These are phyloP conservation scores for Wickerhamomyces sp. DNA, from an alignment of 1,139 yeast species.

Conservation along the genomic window DNA sequence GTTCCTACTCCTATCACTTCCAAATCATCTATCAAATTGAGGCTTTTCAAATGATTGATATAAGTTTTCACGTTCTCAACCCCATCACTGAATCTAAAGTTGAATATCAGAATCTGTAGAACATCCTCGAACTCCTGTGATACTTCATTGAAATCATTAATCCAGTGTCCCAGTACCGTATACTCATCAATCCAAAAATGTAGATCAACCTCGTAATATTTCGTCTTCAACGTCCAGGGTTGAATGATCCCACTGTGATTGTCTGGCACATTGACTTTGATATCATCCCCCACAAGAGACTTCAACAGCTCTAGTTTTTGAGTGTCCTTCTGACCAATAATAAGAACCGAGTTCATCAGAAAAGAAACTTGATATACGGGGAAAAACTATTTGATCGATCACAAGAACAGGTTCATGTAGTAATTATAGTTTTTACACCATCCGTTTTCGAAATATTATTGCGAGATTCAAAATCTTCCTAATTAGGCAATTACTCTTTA, in stretches of 20 bases:
- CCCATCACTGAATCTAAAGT: background rate
- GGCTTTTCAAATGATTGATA: background rate
- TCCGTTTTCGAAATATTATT: too few species aligned
- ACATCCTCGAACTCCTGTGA: background rate
- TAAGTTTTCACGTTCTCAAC: background rate
- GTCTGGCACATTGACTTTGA: background rate
- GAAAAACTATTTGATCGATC: background rate
- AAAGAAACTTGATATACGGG: background rate
- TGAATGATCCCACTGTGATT: slow-evolving; percentile 1
- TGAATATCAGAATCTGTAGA: background rate
- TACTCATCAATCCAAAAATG: slow-evolving; percentile 4
- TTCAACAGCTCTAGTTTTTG: background rate
- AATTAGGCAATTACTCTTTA: too few species aligned
- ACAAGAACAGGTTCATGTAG: background rate
- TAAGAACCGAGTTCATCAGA: slow-evolving; percentile 2
- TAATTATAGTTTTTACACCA: background rate
- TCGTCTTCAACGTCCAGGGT: background rate
- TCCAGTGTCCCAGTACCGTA: background rate
- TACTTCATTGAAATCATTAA: background rate
- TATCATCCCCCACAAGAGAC: background rate
- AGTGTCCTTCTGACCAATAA: background rate
- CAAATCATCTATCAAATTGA: slow-evolving; percentile 1
- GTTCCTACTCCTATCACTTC: slow-evolving; percentile 1
- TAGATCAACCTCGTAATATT: background rate
- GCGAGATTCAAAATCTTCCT: too few species aligned